Conservation (phyloP, 2,329 filamentous ascomycete genomes). For the Parastagonospora avenae region DNA sequence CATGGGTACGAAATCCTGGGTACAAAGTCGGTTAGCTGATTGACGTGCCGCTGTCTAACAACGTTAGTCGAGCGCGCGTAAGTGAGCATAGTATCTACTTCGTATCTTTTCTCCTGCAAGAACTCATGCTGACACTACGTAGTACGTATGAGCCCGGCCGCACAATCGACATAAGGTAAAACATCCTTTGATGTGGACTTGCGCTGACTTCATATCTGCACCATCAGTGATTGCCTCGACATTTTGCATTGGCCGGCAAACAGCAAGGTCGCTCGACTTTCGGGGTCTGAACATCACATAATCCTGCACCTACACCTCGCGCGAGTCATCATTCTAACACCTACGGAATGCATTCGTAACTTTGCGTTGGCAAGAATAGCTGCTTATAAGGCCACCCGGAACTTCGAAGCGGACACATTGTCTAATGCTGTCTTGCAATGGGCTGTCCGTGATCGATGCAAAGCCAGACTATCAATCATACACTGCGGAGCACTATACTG, state of each 20-base stretch:
- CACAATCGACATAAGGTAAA: no score
- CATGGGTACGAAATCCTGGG: conserved; percentile 17
- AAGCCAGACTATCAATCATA: conserved; percentile 62
- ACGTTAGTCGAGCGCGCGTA: no score
- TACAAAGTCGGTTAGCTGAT: no score
- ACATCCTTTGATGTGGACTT: no score
- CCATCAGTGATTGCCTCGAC: conserved; percentile 54
- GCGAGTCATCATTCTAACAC: conserved; percentile 58
- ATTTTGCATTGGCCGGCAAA: conserved; percentile 65
- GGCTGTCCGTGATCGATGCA: conserved; percentile 59
- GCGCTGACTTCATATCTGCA: no score
- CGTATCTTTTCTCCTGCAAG: no score
- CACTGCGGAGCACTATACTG: conserved; percentile 60
- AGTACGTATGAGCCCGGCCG: no score
- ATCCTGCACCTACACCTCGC: conserved; percentile 62
- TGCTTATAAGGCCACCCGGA: conserved; percentile 8
- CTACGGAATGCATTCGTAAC: conserved; percentile 53
- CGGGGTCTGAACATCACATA: conserved; percentile 60
- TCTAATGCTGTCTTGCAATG: conserved; percentile 49
- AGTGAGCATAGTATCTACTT: no score
- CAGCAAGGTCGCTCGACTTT: conserved; percentile 54
- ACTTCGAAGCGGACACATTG: not conserved
- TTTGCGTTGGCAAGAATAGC: conserved; percentile 41
- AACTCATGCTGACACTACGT: no score
- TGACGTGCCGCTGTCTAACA: no score